phyloP scores from a whole-genome alignment of 164 flowering plant genomes.

The Magnolia changhungtana region DNA sequence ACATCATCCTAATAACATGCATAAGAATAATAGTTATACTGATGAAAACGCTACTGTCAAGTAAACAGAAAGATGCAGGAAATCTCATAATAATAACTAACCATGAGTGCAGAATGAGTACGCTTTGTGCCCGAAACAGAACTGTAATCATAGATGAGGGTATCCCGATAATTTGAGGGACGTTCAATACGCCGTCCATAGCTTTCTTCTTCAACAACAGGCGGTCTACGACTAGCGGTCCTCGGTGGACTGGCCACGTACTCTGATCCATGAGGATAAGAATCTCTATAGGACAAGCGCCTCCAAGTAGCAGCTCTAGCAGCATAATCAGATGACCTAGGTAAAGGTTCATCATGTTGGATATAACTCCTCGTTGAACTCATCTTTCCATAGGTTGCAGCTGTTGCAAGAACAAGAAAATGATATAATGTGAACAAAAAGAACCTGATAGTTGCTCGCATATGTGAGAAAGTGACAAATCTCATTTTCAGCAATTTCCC shows the following conservation, averaged over 20 bases:
- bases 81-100: conserved; percentile 26
- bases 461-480: no score
- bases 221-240: conserved; percentile 44
- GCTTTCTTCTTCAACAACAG: conserved; percentile 60
- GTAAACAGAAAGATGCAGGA: neutral
- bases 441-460: neutral
- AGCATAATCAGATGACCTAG: conserved; percentile 58
- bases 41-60: neutral
- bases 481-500: no score
- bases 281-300: conserved; percentile 61
- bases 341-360: conserved; percentile 62
- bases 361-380: conserved; percentile 71
- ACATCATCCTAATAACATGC: conserved; percentile 23
- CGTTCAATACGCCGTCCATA: conserved; percentile 76
- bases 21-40: conserved; percentile 2
- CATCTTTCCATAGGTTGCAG: conserved; percentile 67
- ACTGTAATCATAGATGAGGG: conserved; percentile 73
- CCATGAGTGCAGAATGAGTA: conserved; percentile 60
- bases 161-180: conserved; percentile 73
- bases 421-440: neutral
- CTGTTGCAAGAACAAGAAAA: conserved; percentile 26
- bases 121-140: conserved; percentile 83
- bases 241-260: conserved; percentile 58
- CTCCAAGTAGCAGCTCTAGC: conserved; percentile 59
- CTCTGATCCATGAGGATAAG: conserved; percentile 63